These are phyloP conservation scores for Arthonia radiata DNA, from an alignment of 495 filamentous ascomycete genomes.

Conservation along the genomic window DNA sequence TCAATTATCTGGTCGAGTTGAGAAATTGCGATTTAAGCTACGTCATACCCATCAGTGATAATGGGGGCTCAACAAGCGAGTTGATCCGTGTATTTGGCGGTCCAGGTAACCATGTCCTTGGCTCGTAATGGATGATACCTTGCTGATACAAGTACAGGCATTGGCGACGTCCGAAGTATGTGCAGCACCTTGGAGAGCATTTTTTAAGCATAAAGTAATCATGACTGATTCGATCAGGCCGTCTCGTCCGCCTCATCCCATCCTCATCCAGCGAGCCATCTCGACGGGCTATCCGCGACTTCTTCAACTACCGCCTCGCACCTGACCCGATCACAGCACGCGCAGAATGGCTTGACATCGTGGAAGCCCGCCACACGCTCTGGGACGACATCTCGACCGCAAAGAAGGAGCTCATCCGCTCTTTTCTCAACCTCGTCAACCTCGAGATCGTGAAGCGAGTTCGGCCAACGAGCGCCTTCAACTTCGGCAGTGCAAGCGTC, in stretches of 20 bases:
- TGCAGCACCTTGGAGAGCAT: slow-evolving; percentile 3
- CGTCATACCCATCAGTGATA: slow-evolving; percentile 85
- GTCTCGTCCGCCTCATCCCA: slow-evolving; percentile 78
- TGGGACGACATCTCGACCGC: slow-evolving; percentile 56
- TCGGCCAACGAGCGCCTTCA: slow-evolving; percentile 50
- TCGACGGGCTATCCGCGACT: slow-evolving; percentile 39
- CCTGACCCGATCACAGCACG: slow-evolving; percentile 26
- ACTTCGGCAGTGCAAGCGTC: slow-evolving; percentile 71
- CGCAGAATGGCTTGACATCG: slow-evolving; percentile 67
- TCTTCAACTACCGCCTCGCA: slow-evolving; percentile 73
- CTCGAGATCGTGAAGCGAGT: slow-evolving; percentile 75
- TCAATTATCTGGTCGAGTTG: slow-evolving; percentile 45
- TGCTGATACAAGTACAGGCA: slow-evolving; percentile 18
- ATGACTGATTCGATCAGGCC: slow-evolving; percentile 22
- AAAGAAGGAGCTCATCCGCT: slow-evolving; percentile 79
- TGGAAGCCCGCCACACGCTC: slow-evolving; percentile 50
- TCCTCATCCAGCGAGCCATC: slow-evolving; percentile 19
- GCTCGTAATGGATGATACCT: neutral
- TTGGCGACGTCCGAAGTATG: slow-evolving; percentile 76
- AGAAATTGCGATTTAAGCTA: slow-evolving; percentile 41
- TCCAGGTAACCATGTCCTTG: slow-evolving; percentile 23
- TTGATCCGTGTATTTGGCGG: slow-evolving; percentile 82
- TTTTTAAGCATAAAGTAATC: slow-evolving; percentile 1
- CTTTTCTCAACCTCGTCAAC: slow-evolving; percentile 68
- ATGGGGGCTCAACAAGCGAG: slow-evolving; percentile 80